Base-by-base conservation (phyloP, 495 filamentous ascomycete species). In the Penicillium antarcticum region DNA sequence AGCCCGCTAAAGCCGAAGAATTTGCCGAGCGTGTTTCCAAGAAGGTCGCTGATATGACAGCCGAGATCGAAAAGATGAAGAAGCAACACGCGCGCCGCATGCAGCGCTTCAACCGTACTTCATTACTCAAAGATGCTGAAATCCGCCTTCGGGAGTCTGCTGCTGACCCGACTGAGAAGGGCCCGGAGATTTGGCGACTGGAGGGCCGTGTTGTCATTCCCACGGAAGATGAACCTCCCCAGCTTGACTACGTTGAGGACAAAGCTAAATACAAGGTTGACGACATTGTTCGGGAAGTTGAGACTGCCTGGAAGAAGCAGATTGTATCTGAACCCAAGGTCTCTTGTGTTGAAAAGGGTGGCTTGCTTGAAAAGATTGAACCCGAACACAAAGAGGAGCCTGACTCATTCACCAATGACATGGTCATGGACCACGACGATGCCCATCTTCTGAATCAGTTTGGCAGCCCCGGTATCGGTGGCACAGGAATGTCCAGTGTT, bases 61-160 rank as follows among this genome's bases (percentile, higher is more conserved):
- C 81, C 5, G 91, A 96, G 65, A 89, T 97, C 38, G 84, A 91
- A 56, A 79, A 83, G 45, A 77, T 98, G 76, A 92, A 87, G 71
- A 77, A 75, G 11, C 79, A 87, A 21, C 92, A 98, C 66, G 82
- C 81, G 1, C 85, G 77, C 55, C 77, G 82, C 21, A 80, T 96
- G 72, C 78, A 83, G 10, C 88, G 86, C 58, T 81, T 96, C 54
- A 82, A 83, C 60, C 81, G 80, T 24, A 85, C 82, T 31, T 80
- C 80, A 3, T 52, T 82, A 11, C 70, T 89, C 33, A 86, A 80
- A 57, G 72, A 79, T 24, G 82, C 86, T 1, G 89, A 92, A 42
- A 17, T 68, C 36, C 70, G 72, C 11, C 66, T 78, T 9, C 80
- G 87, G 2, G 66, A 67, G 33, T 74, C 84, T 10, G 71, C 75